Conservation (phyloP, 805 yeast genomes). For the Wickerhamiella domercqiae region DNA sequence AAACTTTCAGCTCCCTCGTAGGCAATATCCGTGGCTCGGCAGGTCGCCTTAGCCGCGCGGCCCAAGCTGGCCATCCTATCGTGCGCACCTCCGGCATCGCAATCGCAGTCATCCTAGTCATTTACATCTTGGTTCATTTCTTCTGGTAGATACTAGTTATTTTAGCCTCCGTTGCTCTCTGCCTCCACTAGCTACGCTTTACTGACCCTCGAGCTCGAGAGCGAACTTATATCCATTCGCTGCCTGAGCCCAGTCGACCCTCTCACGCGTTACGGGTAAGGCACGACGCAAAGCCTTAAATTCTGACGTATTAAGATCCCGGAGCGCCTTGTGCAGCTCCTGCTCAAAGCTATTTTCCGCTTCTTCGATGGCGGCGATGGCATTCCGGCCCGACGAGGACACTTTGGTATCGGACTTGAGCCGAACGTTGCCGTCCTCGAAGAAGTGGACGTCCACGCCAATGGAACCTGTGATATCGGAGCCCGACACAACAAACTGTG, state of each 20-base stretch:
- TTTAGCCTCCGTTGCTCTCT: background rate
- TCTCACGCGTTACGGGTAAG: slow-evolving; percentile 80
- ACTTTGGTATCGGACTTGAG: slow-evolving; percentile 34
- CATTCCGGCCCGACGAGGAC: slow-evolving; percentile 7
- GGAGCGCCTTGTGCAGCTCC: slow-evolving; percentile 45
- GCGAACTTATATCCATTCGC: slow-evolving; percentile 83
- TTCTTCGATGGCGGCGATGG: slow-evolving; percentile 26
- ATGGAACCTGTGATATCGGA: slow-evolving; percentile 37
- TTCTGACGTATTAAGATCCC: slow-evolving; percentile 57
- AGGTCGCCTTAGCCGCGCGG: slow-evolving; percentile 36
- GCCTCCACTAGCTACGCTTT: background rate
- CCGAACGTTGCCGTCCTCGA: slow-evolving; percentile 90
- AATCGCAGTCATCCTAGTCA: slow-evolving; percentile 36
- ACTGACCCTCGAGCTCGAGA: slow-evolving; percentile 15
- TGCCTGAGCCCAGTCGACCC: slow-evolving; percentile 89
- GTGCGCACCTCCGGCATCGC: slow-evolving; percentile 46
- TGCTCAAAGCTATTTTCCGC: slow-evolving; percentile 48
- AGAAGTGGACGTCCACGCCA: slow-evolving; percentile 70
- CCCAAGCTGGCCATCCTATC: slow-evolving; percentile 42
- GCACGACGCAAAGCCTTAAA: slow-evolving; percentile 82
- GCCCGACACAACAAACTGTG: slow-evolving; percentile 36
- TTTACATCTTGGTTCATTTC: slow-evolving; percentile 40
- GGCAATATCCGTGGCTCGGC: slow-evolving; percentile 39
- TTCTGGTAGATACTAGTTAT: slow-evolving; percentile 19
- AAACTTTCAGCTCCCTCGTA: slow-evolving; percentile 36